Evolutionary conservation across 192 early-diverging fungal genomes (phyloP), one percentile per base, ranked within the genome.

Genomic region (Martensiomyces pterosporus): DNA sequence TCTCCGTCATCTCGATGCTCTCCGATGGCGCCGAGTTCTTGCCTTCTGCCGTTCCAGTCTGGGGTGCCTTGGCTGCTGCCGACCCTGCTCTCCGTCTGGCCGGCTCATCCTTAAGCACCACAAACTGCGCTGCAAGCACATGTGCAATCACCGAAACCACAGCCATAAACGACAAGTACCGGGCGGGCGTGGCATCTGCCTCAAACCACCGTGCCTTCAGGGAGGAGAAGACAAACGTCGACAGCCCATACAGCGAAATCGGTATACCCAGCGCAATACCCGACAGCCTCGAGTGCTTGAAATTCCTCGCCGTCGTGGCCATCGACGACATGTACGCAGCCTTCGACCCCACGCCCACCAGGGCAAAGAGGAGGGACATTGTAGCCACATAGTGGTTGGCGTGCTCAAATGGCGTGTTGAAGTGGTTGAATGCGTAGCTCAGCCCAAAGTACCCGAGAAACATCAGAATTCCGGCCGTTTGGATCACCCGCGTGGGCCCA

Each of bases 231-330:
- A 82, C 63, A 41, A 80, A 64, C 9, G 83, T 80, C 13, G 83
- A 81, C 24, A 85, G 60, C 4, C 81, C 83, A 55, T 80, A 83
- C 34, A 71, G 54, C 10, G 79, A 78, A 34, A 79, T 55, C 34
- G 83, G 81, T 0, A 79, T 44, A 16, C 81, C 78, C 62, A 85
- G 52, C n/a, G 81, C 81, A 26, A 85, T 32, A 24, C 83, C 83
- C 9, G 64, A 48, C 21, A 75, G 48, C 6, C 63, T 35, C 1
- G 76, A 73, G 32, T 64, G 66, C 10, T 57, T 52, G 43, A 82
- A 81, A 57, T 82, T 82, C 26, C 70, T 66, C 9, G 80, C 82
- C 2, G 80, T 80, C 10, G 79, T 78, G 18, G 77, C 70, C 75
- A 83, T 77, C 9, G 77, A 53, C 22, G 79, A 62, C 79, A 83